Base-by-base conservation (phyloP, 345 rosid genomes). In the Hibiscus trionum region DNA sequence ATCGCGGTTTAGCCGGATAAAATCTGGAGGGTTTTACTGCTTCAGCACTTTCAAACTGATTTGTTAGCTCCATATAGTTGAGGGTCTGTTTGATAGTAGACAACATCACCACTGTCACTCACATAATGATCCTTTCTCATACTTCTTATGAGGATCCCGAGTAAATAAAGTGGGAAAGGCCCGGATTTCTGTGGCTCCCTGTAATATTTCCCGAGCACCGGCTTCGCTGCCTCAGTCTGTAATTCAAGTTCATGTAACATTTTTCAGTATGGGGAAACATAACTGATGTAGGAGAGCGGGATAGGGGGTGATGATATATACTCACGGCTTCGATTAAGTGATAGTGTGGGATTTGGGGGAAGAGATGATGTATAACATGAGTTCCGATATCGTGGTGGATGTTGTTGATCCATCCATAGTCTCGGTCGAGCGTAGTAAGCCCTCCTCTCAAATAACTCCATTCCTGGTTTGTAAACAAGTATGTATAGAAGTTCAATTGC, bases 121-220 rank as follows among this genome's bases (percentile, higher is more conserved):
- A 53, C 58, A 5, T 50, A 53, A 17, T 53, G 58, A 53, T 53
- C 58, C 24, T 53, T n/a, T 53, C 7, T 53, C 58, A 53, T 53
- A 26, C 58, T 53, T 53, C 24, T 53, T 53, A 71, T 21, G 21
- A 31, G 63, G 39, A 47, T 12, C 5, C 50, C 7, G 4, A 19
- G 49, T 57, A 93, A 78, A 72, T 90, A 88, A 49, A 86, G 78
- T 31, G 98, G 96, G 67, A 93, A 61, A 37, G 93, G 88, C 66
- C 86, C 84, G 11, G 96, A 93, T 78, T 85, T 90, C 79, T 81
- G 79, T 3, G 98, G 98, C 70, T 93, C 88, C 29, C 90, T 77
- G 79, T 93, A 90, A 79, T 93, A 90, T 79, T 87, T 84, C 65
- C 93, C 95, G 1, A 90, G 74, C 67, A 90, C 95, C 15, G 95